These are phyloP conservation scores for Clathrospora elynae DNA, from an alignment of 2,329 filamentous ascomycete genomes.

Conservation along the genomic window DNA sequence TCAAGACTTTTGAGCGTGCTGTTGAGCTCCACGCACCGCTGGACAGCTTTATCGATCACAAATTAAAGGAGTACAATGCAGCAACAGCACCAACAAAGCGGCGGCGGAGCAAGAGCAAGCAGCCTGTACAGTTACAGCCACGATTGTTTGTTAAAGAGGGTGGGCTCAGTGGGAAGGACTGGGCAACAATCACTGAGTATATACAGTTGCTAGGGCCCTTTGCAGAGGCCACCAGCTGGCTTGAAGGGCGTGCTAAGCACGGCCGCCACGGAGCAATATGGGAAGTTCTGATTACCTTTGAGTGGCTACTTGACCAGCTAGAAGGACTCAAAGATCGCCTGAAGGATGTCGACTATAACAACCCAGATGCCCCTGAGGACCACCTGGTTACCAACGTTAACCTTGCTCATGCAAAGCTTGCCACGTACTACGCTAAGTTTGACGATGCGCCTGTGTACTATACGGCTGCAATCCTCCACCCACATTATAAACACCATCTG, in stretches of 20 bases:
- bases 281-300: constrained; percentile 5
- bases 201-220: not conserved
- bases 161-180: not conserved
- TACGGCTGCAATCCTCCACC: too few relatives aligned
- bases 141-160: not conserved
- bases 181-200: constrained; percentile 6
- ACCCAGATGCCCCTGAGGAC: constrained; percentile 2
- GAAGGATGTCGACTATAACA: constrained; percentile 1
- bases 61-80: not conserved
- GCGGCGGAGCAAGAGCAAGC: not conserved
- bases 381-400: constrained; percentile 2
- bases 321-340: constrained; percentile 3
- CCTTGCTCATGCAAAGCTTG: constrained; percentile 2
- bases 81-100: not conserved
- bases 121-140: not conserved
- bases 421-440: too few relatives aligned
- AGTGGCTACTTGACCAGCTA: constrained; percentile 5
- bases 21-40: constrained; percentile 1
- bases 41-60: not conserved
- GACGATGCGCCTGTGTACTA: too few relatives aligned
- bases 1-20: not conserved
- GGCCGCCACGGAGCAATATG: constrained; percentile 3
- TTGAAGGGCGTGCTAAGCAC: not conserved
- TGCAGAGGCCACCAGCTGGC: not conserved
- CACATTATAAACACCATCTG: not conserved